Evolutionary conservation across 176 grass and related monocot species (phyloP).

Genomic region (Bolboschoenus planiculmis): DNA sequence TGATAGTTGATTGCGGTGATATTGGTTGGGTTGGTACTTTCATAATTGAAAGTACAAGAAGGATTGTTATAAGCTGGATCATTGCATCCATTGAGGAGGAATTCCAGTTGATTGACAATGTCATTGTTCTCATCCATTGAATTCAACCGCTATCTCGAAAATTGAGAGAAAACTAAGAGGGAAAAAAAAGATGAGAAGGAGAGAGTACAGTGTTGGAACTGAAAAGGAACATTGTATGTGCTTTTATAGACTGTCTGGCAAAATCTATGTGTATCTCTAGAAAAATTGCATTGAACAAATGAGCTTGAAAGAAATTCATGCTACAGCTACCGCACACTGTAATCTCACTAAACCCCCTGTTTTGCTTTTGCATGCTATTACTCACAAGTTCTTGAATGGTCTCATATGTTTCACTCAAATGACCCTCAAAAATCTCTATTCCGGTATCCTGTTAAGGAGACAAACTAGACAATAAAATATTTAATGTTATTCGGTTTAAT

Average conservation of each 20-base stretch:
- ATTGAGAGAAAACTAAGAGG: neutral
- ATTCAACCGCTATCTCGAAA: neutral
- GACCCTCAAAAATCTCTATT: neutral
- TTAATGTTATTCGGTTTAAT: neutral
- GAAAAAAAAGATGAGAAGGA: neutral
- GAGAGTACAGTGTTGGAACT: neutral
- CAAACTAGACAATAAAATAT: neutral
- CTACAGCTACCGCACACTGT: neutral
- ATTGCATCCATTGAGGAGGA: neutral
- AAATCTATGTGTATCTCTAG: neutral
- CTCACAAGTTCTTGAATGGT: neutral
- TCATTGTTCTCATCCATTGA: neutral
- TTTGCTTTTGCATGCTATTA: neutral
- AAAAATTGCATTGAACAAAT: constrained; percentile 10
- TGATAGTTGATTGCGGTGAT: neutral
- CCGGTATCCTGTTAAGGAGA: neutral
- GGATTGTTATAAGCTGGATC: neutral
- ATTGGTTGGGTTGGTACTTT: neutral
- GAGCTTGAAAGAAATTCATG: neutral
- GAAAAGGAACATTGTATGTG: neutral
- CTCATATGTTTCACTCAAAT: neutral
- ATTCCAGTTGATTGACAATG: neutral
- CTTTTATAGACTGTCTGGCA: neutral
- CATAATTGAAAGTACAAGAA: neutral
- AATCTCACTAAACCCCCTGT: neutral